Base-by-base conservation (phyloP, 176 grass and related monocot genomes). In the Eragrostis nindensis region DNA sequence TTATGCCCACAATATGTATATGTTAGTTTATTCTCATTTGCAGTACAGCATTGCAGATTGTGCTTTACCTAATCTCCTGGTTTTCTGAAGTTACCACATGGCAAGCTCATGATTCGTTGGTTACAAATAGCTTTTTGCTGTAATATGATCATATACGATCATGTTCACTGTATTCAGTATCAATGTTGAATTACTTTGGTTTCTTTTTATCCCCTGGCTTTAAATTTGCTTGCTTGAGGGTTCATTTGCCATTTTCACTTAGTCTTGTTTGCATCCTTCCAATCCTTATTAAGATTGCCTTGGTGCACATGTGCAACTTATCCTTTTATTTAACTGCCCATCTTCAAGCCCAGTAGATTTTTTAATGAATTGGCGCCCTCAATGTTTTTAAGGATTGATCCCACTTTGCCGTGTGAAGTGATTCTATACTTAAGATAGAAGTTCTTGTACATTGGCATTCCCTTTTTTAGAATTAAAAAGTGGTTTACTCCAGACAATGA, bases 101-200 rank as follows among this genome's bases (percentile, higher is more conserved):
- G 32, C 73, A 59, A 38, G 27, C 40, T 76, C 25, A 48, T 78
- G 27, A 69, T 45, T 68, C 17, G 36, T 76, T 76, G 25, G 16
- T 16, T 43, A 26, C 25, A 50, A 52, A 66, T 66, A 30, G 36
- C 29, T 65, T 75, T 8, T 2, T 65, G 44, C 66, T 57, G 65
- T 12, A 48, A 84, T 77, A 69, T 26, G 24, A 46, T 39, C 14
- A 61, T 84, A 44, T 68, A 18, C 36, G 25, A 75, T 67, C 18
- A 44, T 61, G 21, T 82, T 72, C n/a, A 21, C 21, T 52, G 1
- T 84, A n/a, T 82, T 73, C 42, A 84, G 29, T 53, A 63, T 67
- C 24, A 36, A 7, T 74, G 43, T 84, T 48, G 21, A 84, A 68
- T 57, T 84, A 47, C 19, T 59, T 68, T 84, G 27, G 61, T 73